Conservation (phyloP, 768 basidiomycete genomes). For the Guyanaporus albipodus region DNA sequence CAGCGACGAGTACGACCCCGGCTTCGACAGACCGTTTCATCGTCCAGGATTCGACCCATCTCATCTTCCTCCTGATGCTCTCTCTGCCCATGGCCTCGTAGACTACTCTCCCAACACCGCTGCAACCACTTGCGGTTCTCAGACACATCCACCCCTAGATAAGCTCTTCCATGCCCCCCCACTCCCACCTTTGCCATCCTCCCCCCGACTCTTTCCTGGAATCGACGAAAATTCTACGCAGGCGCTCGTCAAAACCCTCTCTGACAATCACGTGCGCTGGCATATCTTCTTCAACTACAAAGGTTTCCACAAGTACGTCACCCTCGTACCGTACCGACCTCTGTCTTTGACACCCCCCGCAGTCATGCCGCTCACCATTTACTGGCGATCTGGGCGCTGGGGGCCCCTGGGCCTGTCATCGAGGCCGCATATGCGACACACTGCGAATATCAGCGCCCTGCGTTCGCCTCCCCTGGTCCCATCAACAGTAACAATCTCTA, state of each 20-base stretch:
- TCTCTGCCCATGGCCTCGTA: conserved; percentile 20
- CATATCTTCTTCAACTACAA: conserved; percentile 51
- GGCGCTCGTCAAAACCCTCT: conserved; percentile 39
- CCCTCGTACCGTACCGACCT: conserved; percentile 5
- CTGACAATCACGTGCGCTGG: conserved; percentile 49
- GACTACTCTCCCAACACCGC: conserved; percentile 21
- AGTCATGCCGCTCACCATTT: conserved; percentile 58
- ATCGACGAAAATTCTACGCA: conserved; percentile 35
- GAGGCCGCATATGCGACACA: conserved; percentile 42
- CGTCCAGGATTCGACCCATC: conserved; percentile 18
- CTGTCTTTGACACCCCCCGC: conserved; percentile 14
- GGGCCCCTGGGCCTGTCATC: conserved; percentile 43
- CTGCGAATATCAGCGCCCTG: conserved; percentile 35
- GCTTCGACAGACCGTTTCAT: conserved; percentile 12
- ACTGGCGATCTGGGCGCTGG: conserved; percentile 58
- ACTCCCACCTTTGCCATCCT: conserved; percentile 27
- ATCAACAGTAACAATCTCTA: conserved; percentile 41
- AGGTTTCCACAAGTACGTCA: conserved; percentile 31
- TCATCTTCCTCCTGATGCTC: conserved; percentile 14
- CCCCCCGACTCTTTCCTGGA: conserved; percentile 36
- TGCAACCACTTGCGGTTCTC: conserved; percentile 6
- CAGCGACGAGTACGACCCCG: conserved; percentile 5
- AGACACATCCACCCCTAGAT: conserved; percentile 12
- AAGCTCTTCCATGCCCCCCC: conserved; percentile 23
- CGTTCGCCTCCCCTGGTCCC: conserved; percentile 25